phyloP scores from a whole-genome alignment of 2,329 filamentous ascomycete genomes.

The Aureobasidium lini region DNA sequence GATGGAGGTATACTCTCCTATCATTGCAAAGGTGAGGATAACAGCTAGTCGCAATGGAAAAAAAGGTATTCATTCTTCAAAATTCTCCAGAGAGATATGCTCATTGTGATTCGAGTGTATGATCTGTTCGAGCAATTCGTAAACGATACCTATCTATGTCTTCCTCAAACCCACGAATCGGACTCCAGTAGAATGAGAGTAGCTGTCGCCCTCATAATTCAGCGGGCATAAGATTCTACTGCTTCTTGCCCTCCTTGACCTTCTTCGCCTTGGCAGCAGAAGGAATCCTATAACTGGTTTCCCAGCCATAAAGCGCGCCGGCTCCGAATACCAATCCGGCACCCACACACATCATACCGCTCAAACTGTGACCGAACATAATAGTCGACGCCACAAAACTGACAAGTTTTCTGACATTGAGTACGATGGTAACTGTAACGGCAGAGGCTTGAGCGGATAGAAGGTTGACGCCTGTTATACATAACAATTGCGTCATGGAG shows the following conservation, averaged over 20 bases:
- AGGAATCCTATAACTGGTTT: conserved; percentile 45
- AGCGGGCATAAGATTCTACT: background rate
- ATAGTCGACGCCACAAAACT: conserved; percentile 88
- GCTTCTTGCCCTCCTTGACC: background rate
- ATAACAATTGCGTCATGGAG: conserved; percentile 85
- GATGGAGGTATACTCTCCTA: too few relatives aligned
- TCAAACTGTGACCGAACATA: conserved; percentile 81
- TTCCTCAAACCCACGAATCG: too few relatives aligned
- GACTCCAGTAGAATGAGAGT: too few relatives aligned
- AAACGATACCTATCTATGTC: too few relatives aligned
- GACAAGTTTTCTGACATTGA: conserved; percentile 91
- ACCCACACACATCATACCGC: conserved; percentile 68
- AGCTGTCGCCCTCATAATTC: too few relatives aligned
- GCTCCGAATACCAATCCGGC: conserved; percentile 82
- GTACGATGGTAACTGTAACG: conserved; percentile 88
- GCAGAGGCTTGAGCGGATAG: conserved; percentile 82
- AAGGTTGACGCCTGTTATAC: conserved; percentile 94
- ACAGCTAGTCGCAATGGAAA: too few relatives aligned
- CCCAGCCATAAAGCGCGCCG: conserved; percentile 84
- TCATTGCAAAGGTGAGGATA: too few relatives aligned
- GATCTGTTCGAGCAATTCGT: too few relatives aligned
- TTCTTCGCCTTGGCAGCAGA: background rate
- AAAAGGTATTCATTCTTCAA: too few relatives aligned
- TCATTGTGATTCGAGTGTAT: too few relatives aligned
- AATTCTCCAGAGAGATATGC: too few relatives aligned